phyloP scores from a whole-genome alignment of 2,329 filamentous ascomycete species.

The Chlorencoelia australis region DNA sequence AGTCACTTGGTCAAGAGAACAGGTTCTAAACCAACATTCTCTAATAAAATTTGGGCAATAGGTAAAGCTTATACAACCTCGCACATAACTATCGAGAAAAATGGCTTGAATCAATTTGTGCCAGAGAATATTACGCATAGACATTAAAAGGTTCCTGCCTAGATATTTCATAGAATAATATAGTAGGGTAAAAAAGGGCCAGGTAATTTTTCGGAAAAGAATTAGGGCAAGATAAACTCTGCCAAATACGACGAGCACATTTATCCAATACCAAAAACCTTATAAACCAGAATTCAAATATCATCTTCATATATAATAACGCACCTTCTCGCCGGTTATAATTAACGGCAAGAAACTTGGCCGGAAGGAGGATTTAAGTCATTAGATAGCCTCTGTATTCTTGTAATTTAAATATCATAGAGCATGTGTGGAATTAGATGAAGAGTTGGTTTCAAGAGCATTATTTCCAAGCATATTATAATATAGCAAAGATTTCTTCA shows the following conservation, averaged over 20 bases:
- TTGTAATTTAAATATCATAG: conserved; percentile 1
- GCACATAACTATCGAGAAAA: background rate
- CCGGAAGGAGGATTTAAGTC: background rate
- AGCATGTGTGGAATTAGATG: too few species aligned
- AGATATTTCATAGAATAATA: conserved; percentile 9
- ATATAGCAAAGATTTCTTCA: background rate
- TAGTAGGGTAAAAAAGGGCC: background rate
- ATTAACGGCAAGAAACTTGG: background rate
- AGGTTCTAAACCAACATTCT: background rate
- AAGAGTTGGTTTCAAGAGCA: conserved; percentile 1
- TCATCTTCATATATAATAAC: background rate
- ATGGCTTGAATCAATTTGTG: background rate
- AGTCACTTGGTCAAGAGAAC: background rate
- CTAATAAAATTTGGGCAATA: conserved; percentile 1
- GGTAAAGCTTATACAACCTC: background rate
- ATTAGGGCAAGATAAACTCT: too few species aligned
- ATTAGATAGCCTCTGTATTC: background rate
- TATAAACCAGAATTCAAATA: background rate
- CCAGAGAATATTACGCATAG: conserved; percentile 1
- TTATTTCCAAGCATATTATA: background rate
- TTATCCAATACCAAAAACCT: background rate
- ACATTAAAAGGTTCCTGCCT: conserved; percentile 3
- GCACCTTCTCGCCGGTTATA: background rate
- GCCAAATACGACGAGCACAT: conserved; percentile 1
- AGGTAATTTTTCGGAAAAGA: conserved; percentile 6